Base-by-base conservation (phyloP, 169 alveolate species). In the Toxoplasma gondii region DNA sequence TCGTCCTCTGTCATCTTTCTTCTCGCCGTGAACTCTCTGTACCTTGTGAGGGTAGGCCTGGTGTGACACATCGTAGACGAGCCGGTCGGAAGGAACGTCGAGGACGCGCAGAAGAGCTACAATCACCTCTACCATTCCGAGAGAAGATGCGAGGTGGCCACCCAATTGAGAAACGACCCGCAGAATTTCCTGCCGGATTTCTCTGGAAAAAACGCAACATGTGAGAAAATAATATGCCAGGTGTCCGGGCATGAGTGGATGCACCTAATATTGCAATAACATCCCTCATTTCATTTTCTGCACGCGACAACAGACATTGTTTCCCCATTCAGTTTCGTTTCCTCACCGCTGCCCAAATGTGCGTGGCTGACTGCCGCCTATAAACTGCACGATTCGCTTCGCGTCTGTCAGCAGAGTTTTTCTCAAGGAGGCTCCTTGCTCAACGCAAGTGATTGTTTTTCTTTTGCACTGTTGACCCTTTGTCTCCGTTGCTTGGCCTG, bases 41-140 rank as follows among this genome's bases (percentile, higher is more conserved):
- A 83, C 95, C 90, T 93, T 87, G 81, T 93, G 95, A 17, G 95
- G 90, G 94, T 97, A 98, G 38, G 97, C 96, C 94, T 97, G 98
- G 94, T 98, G 98, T 0, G 98, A 98, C 9, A 97, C 97, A 86
- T 98, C 98, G 94, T 97, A 98, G 16, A 97, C 96, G 29, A 98
- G 95, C 81, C 95, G 91, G 93, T 98, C 98, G 81, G 86, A 84
- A 39, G 99, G 99, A 54, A 96, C 95, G 96, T 97, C 97, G 93
- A 97, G 97, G 31, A 97, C 97, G 64, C 96, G 96, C 80, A 97
- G 97, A 69, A 98, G 92, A 9, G 97, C 97, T 41, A 98, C 96
- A 29, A 98, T 97, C 54, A 97, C 94, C 92, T 98, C 99, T 53
- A 97, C 97, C 93, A 97, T 97, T 39, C 99, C 98, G 53, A 98